phyloP scores from a whole-genome alignment of 306 rosid genomes.

The Pyrus bretschneideri region DNA sequence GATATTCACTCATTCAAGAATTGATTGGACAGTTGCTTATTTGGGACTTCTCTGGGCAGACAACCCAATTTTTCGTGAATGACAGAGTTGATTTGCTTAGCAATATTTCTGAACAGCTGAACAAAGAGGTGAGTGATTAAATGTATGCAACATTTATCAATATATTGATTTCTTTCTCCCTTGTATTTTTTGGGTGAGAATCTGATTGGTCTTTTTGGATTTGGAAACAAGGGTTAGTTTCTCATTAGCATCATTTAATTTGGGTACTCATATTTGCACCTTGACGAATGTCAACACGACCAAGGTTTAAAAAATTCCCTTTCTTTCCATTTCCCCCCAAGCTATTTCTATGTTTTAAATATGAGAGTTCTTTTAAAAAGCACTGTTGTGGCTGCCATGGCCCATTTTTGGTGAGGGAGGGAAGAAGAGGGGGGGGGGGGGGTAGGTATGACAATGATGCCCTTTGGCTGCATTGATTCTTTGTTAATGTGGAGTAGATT shows the following conservation, averaged over 20 bases:
- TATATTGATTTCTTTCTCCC: neutral
- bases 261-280: neutral
- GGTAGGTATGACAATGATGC: neutral
- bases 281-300: neutral
- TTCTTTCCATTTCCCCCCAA: neutral
- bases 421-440: neutral
- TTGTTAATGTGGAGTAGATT: neutral
- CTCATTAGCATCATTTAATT: neutral
- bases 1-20: slow-evolving; percentile 21
- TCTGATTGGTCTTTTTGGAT: neutral
- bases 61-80: slow-evolving; percentile 51
- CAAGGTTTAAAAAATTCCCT: neutral
- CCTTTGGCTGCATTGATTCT: neutral
- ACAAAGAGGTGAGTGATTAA: slow-evolving; percentile 52
- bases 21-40: slow-evolving; percentile 62
- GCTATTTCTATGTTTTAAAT: neutral
- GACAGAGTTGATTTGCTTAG: slow-evolving; percentile 30
- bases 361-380: neutral
- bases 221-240: neutral
- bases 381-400: neutral
- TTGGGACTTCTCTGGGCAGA: slow-evolving; percentile 95
- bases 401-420: neutral
- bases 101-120: slow-evolving; percentile 38
- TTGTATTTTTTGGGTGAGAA: neutral
- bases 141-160: neutral